Evolutionary conservation across 305 asterid genomes (phyloP).

Genomic region (Fraxinus nigra): DNA sequence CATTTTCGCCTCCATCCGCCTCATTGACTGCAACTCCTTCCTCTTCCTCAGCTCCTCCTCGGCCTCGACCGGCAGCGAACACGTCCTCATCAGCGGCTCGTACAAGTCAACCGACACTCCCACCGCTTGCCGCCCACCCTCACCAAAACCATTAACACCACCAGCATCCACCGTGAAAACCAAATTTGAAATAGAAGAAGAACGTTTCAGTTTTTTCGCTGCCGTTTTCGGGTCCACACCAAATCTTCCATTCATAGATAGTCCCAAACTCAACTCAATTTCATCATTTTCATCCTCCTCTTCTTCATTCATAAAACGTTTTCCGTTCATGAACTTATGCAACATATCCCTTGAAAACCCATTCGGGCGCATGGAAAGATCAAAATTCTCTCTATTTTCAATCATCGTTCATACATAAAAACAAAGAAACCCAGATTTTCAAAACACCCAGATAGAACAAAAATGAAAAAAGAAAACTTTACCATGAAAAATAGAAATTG

Average conservation of each 20-base stretch:
- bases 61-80: conserved; percentile 40
- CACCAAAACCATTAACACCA: not conserved
- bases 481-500: not conserved
- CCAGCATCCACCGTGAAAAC: not conserved
- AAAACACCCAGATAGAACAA: not conserved
- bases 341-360: conserved; percentile 33
- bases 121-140: conserved; percentile 8
- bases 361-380: conserved; percentile 3
- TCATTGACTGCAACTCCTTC: conserved; percentile 41
- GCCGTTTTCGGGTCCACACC: conserved; percentile 49
- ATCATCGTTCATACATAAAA: not conserved
- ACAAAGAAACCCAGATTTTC: not conserved
- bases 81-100: conserved; percentile 44
- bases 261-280: conserved; percentile 52
- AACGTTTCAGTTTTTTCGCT: conserved; percentile 29
- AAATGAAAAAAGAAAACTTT: not conserved
- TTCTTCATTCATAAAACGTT: not conserved
- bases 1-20: conserved; percentile 42
- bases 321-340: conserved; percentile 12
- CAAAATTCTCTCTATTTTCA: conserved; percentile 6
- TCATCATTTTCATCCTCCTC: conserved; percentile 21
- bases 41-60: conserved; percentile 41
- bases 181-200: conserved; percentile 37
- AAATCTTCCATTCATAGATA: conserved; percentile 56
- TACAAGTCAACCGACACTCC: conserved; percentile 12